Evolutionary conservation across 2,329 filamentous ascomycete genomes (phyloP).

Genomic region (Penicillium sp.): DNA sequence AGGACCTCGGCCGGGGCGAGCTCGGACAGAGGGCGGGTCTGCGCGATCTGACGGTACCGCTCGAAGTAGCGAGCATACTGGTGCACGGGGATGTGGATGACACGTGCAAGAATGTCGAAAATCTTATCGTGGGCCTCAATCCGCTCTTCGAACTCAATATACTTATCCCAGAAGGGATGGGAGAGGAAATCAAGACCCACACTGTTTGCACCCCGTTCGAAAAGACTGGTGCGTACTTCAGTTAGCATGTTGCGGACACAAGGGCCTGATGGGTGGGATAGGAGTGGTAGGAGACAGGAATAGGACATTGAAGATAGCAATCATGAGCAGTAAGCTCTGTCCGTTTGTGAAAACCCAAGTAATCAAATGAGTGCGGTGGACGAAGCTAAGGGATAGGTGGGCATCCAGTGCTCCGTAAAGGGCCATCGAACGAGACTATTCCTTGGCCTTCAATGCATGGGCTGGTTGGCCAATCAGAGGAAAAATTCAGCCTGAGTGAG

Average conservation of each 20-base stretch:
- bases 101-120: constrained; percentile 75
- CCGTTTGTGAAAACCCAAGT: constrained; percentile 37
- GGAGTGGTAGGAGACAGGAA: constrained; percentile 28
- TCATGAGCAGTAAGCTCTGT: constrained; percentile 41
- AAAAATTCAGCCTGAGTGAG: constrained; percentile 51
- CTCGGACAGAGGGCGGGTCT: constrained; percentile 68
- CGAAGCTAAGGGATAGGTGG: constrained; percentile 27
- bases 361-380: constrained; percentile 36
- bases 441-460: constrained; percentile 28
- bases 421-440: constrained; percentile 32
- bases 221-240: constrained; percentile 61
- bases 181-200: constrained; percentile 92
- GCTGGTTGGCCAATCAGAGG: constrained; percentile 37
- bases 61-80: constrained; percentile 96
- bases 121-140: constrained; percentile 80
- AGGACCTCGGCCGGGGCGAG: constrained; percentile 68
- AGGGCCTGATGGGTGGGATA: constrained; percentile 28
- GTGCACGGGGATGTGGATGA: constrained; percentile 89
- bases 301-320: constrained; percentile 40
- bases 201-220: constrained; percentile 79
- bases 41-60: constrained; percentile 74
- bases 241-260: constrained; percentile 39
- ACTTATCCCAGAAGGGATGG: constrained; percentile 98
- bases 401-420: constrained; percentile 32
- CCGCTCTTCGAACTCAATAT: constrained; percentile 93